Evolutionary conservation across 176 grass and related monocot genomes (phyloP).

Genomic region (Oryza australiensis): DNA sequence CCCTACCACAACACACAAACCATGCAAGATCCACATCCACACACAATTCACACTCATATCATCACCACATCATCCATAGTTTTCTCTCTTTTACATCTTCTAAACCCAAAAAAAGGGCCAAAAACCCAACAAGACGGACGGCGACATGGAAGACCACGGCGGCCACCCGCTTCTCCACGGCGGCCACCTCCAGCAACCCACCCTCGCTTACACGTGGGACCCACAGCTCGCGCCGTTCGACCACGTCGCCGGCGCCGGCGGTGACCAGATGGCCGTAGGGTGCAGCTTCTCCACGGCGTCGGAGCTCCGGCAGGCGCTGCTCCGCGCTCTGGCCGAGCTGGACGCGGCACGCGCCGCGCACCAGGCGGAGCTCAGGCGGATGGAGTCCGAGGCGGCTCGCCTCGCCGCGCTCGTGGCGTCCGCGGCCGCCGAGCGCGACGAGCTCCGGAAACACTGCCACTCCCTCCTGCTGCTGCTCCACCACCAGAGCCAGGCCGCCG

Average conservation of each 20-base stretch:
- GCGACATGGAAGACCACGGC: constrained; percentile 39
- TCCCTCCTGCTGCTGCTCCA: constrained; percentile 77
- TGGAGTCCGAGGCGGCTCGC: constrained; percentile 71
- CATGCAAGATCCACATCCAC: constrained; percentile 17
- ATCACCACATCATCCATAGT: not conserved
- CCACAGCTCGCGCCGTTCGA: not conserved
- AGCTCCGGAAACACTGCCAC: constrained; percentile 72
- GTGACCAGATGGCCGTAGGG: not conserved
- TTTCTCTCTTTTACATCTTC: not conserved
- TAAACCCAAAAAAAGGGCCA: constrained; percentile 7
- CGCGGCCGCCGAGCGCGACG: constrained; percentile 80
- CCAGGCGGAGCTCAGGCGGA: constrained; percentile 60
- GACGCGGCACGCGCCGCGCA: constrained; percentile 58
- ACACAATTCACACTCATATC: not conserved
- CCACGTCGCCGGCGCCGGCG: not conserved
- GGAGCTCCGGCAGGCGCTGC: constrained; percentile 66
- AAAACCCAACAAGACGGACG: not conserved
- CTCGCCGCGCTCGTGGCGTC: constrained; percentile 60
- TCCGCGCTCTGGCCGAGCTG: constrained; percentile 63
- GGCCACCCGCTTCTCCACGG: constrained; percentile 26
- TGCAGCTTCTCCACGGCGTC: constrained; percentile 21
- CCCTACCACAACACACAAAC: constrained; percentile 10
- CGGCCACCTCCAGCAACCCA: not conserved
- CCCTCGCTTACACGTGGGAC: constrained; percentile 46
- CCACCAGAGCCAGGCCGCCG: constrained; percentile 21